Base-by-base conservation (phyloP, 2,329 filamentous ascomycete species). In the Ophiostoma himal-ulmi region DNA sequence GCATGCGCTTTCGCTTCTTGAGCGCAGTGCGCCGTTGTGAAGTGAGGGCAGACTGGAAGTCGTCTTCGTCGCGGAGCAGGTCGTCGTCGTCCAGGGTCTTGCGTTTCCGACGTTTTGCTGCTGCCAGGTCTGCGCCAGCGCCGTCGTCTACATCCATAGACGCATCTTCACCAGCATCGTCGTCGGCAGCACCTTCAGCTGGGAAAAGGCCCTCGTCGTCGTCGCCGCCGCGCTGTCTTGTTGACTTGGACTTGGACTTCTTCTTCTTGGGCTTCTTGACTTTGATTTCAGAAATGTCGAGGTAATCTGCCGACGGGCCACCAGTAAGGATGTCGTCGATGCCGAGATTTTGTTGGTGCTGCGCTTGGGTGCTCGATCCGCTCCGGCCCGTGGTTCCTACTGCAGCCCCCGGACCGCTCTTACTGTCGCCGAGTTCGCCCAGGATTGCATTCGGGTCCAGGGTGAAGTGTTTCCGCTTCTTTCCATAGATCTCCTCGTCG, bases 181-280 rank as follows among this genome's bases (percentile, higher is more conserved):
- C 64, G 2, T 8, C 68, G 4, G 11, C 64, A 5, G 14, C 64
- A 8, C 39, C n/a, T 1, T 70, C 71, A 1, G 79, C 73, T 1
- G 83, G 82, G 71, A 88, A 83, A 5, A 89, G 81, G 11, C 78
- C 76, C 68, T 87, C 87, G 70, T 89, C 87, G 39, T 89, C 87
- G 60, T 89, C 87, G n/a, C 84, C 80, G 22, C 67, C 69, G 1
- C 89, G 91, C 77, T 91, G 88, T 68, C 91, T 85, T 1, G 90
- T 92, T 78, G 93, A 94, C 41, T 88, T 85, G 80, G 94, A 96
- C 68, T 72, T 72, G 22, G 36, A 94, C 57, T 88, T 86, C 82
- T 94, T 96, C 80, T 89, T 97, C 81, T 96, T 97, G 0, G 92
- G 90, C 79, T 97, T 99, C 81, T 93, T 96, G 73, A 98, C 86